These are phyloP conservation scores for Rhynchospora breviuscula DNA, from an alignment of 176 grass and related monocot genomes.

Conservation along the genomic window DNA sequence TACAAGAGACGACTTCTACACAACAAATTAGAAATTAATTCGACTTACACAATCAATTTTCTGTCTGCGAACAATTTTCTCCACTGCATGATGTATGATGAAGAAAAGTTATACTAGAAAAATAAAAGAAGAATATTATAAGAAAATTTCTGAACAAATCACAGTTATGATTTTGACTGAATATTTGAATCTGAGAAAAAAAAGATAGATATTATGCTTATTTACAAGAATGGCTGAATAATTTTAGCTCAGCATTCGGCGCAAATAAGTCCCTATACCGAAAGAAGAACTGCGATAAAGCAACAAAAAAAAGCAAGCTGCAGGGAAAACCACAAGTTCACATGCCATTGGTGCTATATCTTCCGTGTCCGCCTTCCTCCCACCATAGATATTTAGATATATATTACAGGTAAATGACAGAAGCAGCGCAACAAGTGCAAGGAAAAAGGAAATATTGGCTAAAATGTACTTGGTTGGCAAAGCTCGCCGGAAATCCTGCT, in stretches of 20 bases:
- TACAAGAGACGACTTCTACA: background rate
- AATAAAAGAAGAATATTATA: background rate
- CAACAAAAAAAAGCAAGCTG: background rate
- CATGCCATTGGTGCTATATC: slow-evolving; percentile 11
- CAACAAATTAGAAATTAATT: background rate
- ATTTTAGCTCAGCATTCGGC: background rate
- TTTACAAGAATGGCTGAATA: background rate
- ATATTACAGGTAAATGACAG: slow-evolving; percentile 25
- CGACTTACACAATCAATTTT: background rate
- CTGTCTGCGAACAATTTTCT: background rate
- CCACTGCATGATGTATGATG: background rate
- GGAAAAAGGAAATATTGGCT: slow-evolving; percentile 11
- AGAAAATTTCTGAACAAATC: background rate
- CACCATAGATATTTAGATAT: slow-evolving; percentile 26
- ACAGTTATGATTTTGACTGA: background rate
- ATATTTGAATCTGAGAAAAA: too few relatives aligned
- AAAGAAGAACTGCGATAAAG: background rate
- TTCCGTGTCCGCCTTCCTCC: background rate
- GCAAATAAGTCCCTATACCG: background rate
- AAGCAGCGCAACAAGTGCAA: slow-evolving; percentile 22
- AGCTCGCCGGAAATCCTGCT: slow-evolving; percentile 20
- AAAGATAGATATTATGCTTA: background rate
- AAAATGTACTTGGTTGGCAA: slow-evolving; percentile 22
- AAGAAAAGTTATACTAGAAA: background rate
- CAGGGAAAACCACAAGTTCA: slow-evolving; percentile 24